A percentile compares a stretch with the other conserved stretches of the same genome.
Conservation (phyloP, 2,329 filamentous ascomycete genomes). For the Trichoderma sp. region DNA sequence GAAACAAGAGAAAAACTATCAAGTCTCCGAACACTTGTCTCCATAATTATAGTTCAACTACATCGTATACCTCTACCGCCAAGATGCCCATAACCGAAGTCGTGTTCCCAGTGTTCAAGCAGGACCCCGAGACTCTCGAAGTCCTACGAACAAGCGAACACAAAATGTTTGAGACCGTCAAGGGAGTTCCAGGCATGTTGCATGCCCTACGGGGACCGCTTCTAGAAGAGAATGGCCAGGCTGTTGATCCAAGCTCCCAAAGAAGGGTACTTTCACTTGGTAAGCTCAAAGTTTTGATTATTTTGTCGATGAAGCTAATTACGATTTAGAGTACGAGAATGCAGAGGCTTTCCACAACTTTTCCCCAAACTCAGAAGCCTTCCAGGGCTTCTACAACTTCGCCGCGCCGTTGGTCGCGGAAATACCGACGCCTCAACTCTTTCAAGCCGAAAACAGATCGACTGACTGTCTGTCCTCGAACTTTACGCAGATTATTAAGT, state of each 20-base stretch:
- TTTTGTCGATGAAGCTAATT: neutral
- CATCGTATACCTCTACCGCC: neutral
- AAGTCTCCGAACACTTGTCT: neutral
- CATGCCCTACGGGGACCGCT: neutral
- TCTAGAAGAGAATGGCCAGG: neutral
- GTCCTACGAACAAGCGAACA: neutral
- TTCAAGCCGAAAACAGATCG: neutral
- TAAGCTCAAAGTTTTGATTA: neutral
- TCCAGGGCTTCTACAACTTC: neutral
- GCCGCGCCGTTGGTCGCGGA: neutral
- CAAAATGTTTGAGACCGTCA: neutral
- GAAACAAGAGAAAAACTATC: neutral
- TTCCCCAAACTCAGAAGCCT: neutral
- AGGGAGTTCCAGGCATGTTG: neutral
- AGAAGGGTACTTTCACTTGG: neutral
- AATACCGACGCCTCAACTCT: neutral
- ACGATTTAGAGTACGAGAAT: neutral
- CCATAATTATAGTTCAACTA: neutral
- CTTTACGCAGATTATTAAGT: neutral
- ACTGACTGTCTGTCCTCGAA: neutral
- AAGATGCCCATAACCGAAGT: neutral
- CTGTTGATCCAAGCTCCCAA: neutral
- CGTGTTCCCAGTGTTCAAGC: neutral
- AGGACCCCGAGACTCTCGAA: neutral
- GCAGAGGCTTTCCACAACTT: neutral